These are phyloP conservation scores for Candida schatavii DNA, from an alignment of 805 yeast species.

Conservation along the genomic window DNA sequence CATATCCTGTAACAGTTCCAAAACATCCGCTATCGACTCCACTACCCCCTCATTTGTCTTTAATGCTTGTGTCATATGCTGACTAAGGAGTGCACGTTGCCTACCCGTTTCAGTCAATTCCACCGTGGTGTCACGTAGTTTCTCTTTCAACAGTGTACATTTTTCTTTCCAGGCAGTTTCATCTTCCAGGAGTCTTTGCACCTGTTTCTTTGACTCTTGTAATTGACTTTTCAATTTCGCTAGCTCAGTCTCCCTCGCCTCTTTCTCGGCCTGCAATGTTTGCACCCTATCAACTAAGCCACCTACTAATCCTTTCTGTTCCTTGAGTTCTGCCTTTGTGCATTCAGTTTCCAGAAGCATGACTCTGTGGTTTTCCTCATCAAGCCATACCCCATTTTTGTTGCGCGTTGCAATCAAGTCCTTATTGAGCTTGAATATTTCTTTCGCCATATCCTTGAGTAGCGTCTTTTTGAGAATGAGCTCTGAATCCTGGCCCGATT, in stretches of 20 bases:
- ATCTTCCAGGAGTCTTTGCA: not conserved
- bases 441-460: conserved; percentile 53
- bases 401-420: conserved; percentile 62
- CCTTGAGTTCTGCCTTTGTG: conserved; percentile 19
- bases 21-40: not conserved
- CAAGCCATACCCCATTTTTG: conserved; percentile 66
- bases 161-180: not conserved
- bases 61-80: not conserved
- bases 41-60: not conserved
- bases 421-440: conserved; percentile 51
- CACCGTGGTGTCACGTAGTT: not conserved
- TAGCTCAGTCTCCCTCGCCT: not conserved
- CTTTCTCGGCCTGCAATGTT: not conserved
- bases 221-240: not conserved
- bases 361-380: conserved; percentile 49
- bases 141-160: not conserved
- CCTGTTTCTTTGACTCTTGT: not conserved
- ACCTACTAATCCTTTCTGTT: conserved; percentile 5
- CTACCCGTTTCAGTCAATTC: not conserved
- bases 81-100: not conserved
- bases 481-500: conserved; percentile 39
- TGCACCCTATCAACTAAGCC: not conserved
- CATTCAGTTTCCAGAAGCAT: conserved; percentile 27
- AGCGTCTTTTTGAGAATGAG: conserved; percentile 48
- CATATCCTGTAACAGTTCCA: no score